A percentile compares a stretch with the other conserved stretches of the same genome.
These are phyloP conservation scores for Tuber umbilicatum DNA, from an alignment of 495 filamentous ascomycete species.

Conservation along the genomic window DNA sequence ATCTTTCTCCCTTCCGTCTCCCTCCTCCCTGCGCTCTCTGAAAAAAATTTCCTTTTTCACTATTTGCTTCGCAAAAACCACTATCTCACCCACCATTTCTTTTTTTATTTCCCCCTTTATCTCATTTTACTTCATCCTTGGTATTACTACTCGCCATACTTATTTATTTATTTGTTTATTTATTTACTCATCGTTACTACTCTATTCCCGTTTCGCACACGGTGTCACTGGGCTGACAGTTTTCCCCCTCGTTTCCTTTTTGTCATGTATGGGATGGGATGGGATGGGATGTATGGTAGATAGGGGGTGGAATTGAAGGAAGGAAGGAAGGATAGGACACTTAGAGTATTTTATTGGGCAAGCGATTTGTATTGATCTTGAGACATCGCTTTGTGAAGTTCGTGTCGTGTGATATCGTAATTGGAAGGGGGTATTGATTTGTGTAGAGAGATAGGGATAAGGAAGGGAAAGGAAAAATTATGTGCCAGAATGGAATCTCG, in stretches of 20 bases:
- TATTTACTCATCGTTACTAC: neutral
- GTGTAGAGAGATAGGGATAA: constrained; percentile 7
- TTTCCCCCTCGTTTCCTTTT: neutral
- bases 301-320: constrained; percentile 10
- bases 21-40: neutral
- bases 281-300: constrained; percentile 8
- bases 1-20: neutral
- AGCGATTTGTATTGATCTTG: neutral
- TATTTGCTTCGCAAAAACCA: neutral
- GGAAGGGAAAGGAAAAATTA: constrained; percentile 5
- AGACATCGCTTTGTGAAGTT: neutral
- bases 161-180: neutral
- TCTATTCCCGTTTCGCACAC: neutral
- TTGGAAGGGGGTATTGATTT: neutral
- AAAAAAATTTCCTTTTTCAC: neutral
- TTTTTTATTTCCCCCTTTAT: neutral
- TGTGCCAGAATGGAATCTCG: neutral
- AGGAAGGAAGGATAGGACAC: neutral
- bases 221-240: neutral
- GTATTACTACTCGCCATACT: constrained; percentile 3
- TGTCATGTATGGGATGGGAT: neutral
- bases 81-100: neutral
- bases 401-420: neutral
- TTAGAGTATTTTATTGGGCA: neutral
- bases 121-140: neutral